Evolutionary conservation across 139 green algal genomes (phyloP).

Genomic region (Volvox africanus): DNA sequence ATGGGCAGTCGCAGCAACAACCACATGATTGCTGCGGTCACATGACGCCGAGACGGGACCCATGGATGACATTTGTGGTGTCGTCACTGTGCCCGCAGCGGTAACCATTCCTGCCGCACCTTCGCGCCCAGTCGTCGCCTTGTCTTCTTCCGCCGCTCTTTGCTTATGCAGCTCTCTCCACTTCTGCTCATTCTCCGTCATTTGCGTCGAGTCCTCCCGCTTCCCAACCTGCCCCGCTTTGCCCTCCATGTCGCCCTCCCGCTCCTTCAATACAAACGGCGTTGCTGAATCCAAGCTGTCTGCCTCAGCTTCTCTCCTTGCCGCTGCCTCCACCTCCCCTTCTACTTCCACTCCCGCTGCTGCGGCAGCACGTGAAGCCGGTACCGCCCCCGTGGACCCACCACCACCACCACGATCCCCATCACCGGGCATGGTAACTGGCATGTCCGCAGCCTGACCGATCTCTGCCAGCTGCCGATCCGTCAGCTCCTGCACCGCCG

Average conservation of each 20-base stretch:
- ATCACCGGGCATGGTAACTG: not conserved
- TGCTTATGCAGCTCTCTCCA: slow-evolving; percentile 53
- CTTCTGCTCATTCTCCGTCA: slow-evolving; percentile 57
- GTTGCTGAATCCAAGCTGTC: not conserved
- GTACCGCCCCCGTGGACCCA: too few species aligned
- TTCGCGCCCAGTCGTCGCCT: not conserved
- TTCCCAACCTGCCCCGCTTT: not conserved
- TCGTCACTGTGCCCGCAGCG: not conserved
- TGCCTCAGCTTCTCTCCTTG: not conserved
- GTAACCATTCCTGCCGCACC: too few species aligned
- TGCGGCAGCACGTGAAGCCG: too few species aligned
- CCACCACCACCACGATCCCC: not conserved
- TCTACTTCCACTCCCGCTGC: not conserved
- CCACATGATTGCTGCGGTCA: not conserved
- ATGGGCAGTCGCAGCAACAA: not conserved
- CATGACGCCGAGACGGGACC: too few species aligned
- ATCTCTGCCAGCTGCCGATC: not conserved
- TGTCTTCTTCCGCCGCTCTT: not conserved
- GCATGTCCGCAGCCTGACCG: not conserved
- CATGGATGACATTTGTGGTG: too few species aligned
- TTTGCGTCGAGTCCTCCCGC: not conserved
- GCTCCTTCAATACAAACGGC: not conserved
- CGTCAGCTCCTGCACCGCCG: not conserved
- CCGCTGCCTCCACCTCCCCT: not conserved
- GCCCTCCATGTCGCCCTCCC: not conserved